These are phyloP conservation scores for Vicia faba DNA, from an alignment of 306 rosid genomes.

Conservation along the genomic window DNA sequence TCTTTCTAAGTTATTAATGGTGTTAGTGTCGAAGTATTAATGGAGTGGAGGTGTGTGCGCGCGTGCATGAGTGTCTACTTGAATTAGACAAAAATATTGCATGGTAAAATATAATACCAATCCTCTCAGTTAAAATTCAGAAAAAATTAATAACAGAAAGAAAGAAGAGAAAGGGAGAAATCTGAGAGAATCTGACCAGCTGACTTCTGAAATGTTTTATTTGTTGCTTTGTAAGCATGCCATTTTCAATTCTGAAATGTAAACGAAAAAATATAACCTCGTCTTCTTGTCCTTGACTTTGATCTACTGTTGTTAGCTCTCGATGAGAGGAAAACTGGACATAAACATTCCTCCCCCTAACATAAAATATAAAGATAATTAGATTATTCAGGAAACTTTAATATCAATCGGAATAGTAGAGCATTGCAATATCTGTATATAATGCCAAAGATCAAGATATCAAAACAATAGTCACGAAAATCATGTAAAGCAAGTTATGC, in stretches of 20 bases:
- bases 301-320: constrained; percentile 94
- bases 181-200: too few species aligned
- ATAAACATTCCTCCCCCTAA: constrained; percentile 98
- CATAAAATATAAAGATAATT: constrained; percentile 32
- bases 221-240: too few species aligned
- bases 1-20: not conserved
- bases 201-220: constrained; percentile 99
- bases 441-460: constrained; percentile 24
- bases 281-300: constrained; percentile 93
- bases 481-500: constrained; percentile 46
- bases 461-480: constrained; percentile 4
- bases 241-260: not conserved
- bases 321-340: constrained; percentile 98
- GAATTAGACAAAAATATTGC: constrained; percentile 25
- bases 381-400: not conserved
- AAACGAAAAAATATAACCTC: constrained; percentile 70
- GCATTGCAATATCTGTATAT: constrained; percentile 33
- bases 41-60: not conserved
- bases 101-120: constrained; percentile 28
- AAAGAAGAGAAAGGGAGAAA: constrained; percentile 53
- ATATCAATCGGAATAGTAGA: constrained; percentile 14
- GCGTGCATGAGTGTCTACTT: not conserved
- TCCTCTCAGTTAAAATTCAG: constrained; percentile 24
- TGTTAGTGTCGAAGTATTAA: not conserved
- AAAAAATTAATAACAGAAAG: constrained; percentile 40